These are phyloP conservation scores for Aaosphaeria arxii DNA, from an alignment of 2,329 filamentous ascomycete species.

Conservation along the genomic window DNA sequence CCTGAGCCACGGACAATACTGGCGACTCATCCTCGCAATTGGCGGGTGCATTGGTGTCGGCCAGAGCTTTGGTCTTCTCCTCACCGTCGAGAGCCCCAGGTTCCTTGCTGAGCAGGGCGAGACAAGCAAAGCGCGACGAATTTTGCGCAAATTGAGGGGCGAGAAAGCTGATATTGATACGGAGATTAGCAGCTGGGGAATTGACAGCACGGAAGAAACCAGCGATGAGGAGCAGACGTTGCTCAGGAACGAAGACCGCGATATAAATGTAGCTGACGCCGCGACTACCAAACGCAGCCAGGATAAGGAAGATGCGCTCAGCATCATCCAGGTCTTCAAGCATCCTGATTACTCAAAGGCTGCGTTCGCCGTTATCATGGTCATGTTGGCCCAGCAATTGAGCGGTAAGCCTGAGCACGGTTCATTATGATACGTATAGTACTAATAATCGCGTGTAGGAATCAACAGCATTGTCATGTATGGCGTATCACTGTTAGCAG, in stretches of 20 bases:
- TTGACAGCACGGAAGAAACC: slow-evolving; percentile 20
- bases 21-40: slow-evolving; percentile 77
- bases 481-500: slow-evolving; percentile 82
- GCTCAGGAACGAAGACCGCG: slow-evolving; percentile 45
- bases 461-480: slow-evolving; percentile 99
- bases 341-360: slow-evolving; percentile 73
- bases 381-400: slow-evolving; percentile 91
- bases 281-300: slow-evolving; percentile 21
- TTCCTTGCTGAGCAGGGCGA: slow-evolving; percentile 74
- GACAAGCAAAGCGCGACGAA: slow-evolving; percentile 59
- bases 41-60: slow-evolving; percentile 66
- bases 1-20: slow-evolving; percentile 72
- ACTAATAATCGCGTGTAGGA: slow-evolving; percentile 32
- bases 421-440: background rate
- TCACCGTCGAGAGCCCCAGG: slow-evolving; percentile 78
- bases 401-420: slow-evolving; percentile 49
- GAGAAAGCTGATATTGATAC: slow-evolving; percentile 64
- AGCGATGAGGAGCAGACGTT: slow-evolving; percentile 69
- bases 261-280: slow-evolving; percentile 19
- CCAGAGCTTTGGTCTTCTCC: slow-evolving; percentile 67
- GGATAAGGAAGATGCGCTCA: slow-evolving; percentile 35
- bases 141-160: slow-evolving; percentile 75
- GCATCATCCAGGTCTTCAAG: slow-evolving; percentile 56
- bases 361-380: slow-evolving; percentile 82
- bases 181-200: slow-evolving; percentile 60